A percentile compares a stretch with the other conserved stretches of the same genome.
Conservation (phyloP, 176 grass and related monocot genomes). For the Eragrostis curvula region DNA sequence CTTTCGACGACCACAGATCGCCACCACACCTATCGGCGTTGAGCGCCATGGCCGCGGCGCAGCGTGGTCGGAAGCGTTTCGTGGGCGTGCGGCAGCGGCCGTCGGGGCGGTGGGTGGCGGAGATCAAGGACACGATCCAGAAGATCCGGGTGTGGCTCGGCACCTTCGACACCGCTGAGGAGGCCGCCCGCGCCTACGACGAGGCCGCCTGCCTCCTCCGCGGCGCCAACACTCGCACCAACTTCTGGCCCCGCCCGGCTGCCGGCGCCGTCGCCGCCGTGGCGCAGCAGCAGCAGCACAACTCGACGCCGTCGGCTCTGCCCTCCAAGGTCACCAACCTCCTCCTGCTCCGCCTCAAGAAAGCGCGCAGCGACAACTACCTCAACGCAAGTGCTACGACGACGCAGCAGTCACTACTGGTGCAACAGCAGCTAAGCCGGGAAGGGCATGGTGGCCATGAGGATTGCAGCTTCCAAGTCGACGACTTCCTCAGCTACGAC, state of each 20-base stretch:
- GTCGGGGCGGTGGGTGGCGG: conserved; percentile 72
- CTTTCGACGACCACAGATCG: not conserved
- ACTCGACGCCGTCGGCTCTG: not conserved
- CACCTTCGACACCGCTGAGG: conserved; percentile 82
- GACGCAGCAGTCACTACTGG: not conserved
- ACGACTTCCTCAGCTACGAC: conserved; percentile 39
- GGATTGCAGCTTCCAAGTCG: conserved; percentile 36
- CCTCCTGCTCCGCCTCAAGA: conserved; percentile 44
- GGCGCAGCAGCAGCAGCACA: not conserved
- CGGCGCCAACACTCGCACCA: conserved; percentile 81
- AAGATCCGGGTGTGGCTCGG: conserved; percentile 89
- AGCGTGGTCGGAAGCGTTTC: conserved; percentile 43
- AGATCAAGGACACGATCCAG: conserved; percentile 90
- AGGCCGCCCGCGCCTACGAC: conserved; percentile 81
- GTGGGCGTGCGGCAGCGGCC: conserved; percentile 76
- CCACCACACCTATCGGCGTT: not conserved
- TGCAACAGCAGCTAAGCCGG: not conserved
- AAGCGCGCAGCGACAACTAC: conserved; percentile 23
- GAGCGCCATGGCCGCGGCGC: not conserved
- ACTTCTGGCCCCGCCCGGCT: conserved; percentile 50
- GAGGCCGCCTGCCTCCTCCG: conserved; percentile 79
- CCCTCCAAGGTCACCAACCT: conserved; percentile 41
- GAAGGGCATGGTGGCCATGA: not conserved
- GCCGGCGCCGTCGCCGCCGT: not conserved
- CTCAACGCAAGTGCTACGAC: not conserved